Percentiles rank a stretch among this genome's conserved stretches.
Evolutionary conservation across 768 basidiomycete species (phyloP).

Genomic region (Royoungia palumana): DNA sequence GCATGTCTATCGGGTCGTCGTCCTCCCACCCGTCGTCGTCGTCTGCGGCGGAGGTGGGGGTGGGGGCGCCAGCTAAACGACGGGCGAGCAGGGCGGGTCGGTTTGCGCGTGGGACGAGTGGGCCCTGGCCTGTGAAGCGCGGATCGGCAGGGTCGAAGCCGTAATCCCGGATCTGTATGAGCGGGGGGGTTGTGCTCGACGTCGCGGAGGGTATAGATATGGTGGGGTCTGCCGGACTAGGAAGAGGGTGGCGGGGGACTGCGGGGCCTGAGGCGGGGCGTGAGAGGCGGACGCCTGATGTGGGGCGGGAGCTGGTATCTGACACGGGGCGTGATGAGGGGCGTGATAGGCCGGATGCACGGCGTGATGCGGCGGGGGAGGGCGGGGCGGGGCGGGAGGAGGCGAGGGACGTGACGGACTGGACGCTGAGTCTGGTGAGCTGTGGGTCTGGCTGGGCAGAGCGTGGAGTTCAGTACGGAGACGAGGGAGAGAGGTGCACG

Average conservation of each 20-base stretch:
- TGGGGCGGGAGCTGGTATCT: constrained; percentile 15
- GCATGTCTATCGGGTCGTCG: not conserved
- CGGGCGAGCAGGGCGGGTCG: constrained; percentile 30
- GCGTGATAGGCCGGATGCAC: constrained; percentile 33
- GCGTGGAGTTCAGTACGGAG: constrained; percentile 29
- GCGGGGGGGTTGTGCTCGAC: not conserved
- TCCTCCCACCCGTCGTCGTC: constrained; percentile 8
- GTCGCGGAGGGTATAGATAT: not conserved
- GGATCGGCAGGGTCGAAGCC: constrained; percentile 41
- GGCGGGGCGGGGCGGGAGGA: constrained; percentile 60
- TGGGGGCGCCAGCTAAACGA: constrained; percentile 22
- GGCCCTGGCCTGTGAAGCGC: constrained; percentile 42
- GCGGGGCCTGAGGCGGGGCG: constrained; percentile 15
- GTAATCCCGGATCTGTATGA: constrained; percentile 51
- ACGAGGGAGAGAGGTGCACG: constrained; percentile 18
- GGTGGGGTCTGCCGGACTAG: not conserved
- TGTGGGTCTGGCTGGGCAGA: constrained; percentile 16
- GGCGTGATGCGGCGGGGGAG: constrained; percentile 51
- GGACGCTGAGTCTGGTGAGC: constrained; percentile 21
- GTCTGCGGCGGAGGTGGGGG: not conserved
- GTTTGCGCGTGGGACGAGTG: constrained; percentile 39
- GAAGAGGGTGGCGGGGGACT: not conserved
- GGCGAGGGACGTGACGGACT: constrained; percentile 34
- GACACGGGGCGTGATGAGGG: constrained; percentile 23
- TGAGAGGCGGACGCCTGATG: constrained; percentile 7